Conservation (phyloP, 805 yeast genomes). For the Yarrowia divulgata region DNA sequence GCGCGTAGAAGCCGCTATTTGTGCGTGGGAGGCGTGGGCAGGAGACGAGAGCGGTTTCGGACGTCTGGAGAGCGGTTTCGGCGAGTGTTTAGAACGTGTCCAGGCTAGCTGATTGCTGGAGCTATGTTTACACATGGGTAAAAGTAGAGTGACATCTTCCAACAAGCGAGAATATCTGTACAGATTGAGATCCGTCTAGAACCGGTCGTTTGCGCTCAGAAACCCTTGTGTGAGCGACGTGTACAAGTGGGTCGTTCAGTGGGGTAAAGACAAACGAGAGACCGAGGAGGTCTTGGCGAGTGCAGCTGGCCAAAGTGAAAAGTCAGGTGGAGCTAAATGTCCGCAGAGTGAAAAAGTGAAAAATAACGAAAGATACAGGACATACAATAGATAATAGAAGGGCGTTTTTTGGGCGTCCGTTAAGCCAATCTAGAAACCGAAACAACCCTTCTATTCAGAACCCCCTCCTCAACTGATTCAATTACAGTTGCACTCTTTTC, state of each 20-base stretch:
- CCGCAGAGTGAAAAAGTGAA: background rate
- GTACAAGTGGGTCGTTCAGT: slow-evolving; percentile 13
- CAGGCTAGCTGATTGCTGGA: background rate
- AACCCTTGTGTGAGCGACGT: slow-evolving; percentile 11
- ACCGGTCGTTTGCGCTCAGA: slow-evolving; percentile 1
- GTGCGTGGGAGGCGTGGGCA: slow-evolving; percentile 21
- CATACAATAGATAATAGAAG: background rate
- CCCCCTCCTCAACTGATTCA: too few relatives aligned
- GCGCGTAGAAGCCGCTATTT: slow-evolving; percentile 28
- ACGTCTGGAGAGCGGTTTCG: background rate
- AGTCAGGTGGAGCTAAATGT: too few relatives aligned
- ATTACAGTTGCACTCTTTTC: too few relatives aligned
- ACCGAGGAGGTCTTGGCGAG: background rate
- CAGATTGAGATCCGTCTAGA: slow-evolving; percentile 16
- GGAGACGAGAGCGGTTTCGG: slow-evolving; percentile 7
- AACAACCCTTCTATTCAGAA: background rate
- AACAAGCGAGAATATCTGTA: background rate
- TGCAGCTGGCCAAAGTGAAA: background rate
- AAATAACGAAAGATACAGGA: background rate
- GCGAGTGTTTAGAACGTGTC: background rate
- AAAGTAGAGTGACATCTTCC: too few relatives aligned
- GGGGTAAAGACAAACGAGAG: slow-evolving; percentile 18
- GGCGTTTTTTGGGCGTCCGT: background rate
- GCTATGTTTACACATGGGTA: too few relatives aligned
- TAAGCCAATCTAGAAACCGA: background rate